Base-by-base conservation (phyloP, 176 grass and related monocot species). In the Oryza coarctata region DNA sequence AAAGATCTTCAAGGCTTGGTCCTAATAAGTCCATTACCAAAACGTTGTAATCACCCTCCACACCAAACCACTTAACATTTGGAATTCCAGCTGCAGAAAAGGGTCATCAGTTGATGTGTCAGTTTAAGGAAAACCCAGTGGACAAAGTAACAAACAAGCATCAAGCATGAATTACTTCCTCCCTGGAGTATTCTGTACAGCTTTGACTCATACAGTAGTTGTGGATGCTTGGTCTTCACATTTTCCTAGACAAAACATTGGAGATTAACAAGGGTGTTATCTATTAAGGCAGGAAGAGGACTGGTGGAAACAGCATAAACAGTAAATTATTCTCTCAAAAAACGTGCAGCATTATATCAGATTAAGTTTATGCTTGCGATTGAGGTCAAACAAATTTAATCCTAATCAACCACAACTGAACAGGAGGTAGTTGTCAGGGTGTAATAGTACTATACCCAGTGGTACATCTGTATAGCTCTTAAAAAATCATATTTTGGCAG, bases 11-110 rank as follows among this genome's bases (percentile, higher is more conserved):
- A 78, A 97, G 88, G 81, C 94, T 97, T 73, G 88, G 91, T 47
- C 94, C 94, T 44, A 97, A 41, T 44, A 93, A 76, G 84, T 91
- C 91, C 91, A 93, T 93, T 35, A 97, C 91, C 13, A 97, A 82
- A 47, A 97, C 94, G 81, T 93, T 97, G 73, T 97, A 97, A 47
- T 97, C 94, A 65, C 94, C 94, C 77, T 97, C 94, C 35, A 89
- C 94, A 65, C 91, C 94, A 83, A 97, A 97, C 91, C 91, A 97
- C 78, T 80, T 97, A 60, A 97, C 84, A 83, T 92, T 87, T 85
- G 84, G 88, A 76, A 91, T 91, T 61, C 94, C 91, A 91, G 88
- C 94, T 93, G 88, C 63, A 74, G 68, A 78, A 80, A 29, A 6
- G 33, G 32, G 78, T 76, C 40, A 26, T 62, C 70, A 80, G 39